Conservation (phyloP, 805 yeast genomes). For the Clavispora fructus region DNA sequence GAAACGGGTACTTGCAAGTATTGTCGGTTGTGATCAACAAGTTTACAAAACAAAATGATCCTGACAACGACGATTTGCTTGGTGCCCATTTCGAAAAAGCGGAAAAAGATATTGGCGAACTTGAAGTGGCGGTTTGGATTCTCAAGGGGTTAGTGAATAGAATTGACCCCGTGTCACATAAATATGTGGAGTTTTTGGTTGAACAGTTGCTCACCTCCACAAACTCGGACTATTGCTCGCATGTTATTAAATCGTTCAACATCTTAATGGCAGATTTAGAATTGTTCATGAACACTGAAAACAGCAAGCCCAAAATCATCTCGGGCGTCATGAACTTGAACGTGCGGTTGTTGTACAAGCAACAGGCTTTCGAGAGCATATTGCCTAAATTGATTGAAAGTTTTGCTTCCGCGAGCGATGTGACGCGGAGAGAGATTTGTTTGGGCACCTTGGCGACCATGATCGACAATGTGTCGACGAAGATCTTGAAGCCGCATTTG, state of each 20-base stretch:
- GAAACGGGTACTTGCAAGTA: constrained; percentile 54
- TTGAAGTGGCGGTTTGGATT: constrained; percentile 66
- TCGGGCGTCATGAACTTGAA: constrained; percentile 50
- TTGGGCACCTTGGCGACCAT: constrained; percentile 64
- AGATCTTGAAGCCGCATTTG: constrained; percentile 62
- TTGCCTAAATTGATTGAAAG: constrained; percentile 52
- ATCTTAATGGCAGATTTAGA: constrained; percentile 65
- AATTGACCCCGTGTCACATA: constrained; percentile 37
- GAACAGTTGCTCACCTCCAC: constrained; percentile 25
- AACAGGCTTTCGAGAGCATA: constrained; percentile 60
- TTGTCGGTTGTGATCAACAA: constrained; percentile 52
- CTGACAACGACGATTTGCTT: constrained; percentile 2
- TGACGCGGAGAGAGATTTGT: constrained; percentile 41
- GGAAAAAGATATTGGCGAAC: constrained; percentile 6
- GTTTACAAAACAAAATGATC: constrained; percentile 16
- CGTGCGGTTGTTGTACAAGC: constrained; percentile 70
- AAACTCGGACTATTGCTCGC: constrained; percentile 15
- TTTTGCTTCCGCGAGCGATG: constrained; percentile 23
- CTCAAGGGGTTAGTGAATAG: constrained; percentile 64
- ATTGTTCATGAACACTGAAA: constrained; percentile 44
- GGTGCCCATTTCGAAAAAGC: constrained; percentile 1
- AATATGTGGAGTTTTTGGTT: constrained; percentile 17
- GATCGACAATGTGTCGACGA: constrained; percentile 57
- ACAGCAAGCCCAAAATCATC: constrained; percentile 24
- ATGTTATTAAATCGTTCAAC: constrained; percentile 51